A percentile compares a stretch with the other conserved stretches of the same genome.
phyloP scores from a whole-genome alignment of 805 yeast genomes.

The Schizosaccharomyces lindneri region DNA sequence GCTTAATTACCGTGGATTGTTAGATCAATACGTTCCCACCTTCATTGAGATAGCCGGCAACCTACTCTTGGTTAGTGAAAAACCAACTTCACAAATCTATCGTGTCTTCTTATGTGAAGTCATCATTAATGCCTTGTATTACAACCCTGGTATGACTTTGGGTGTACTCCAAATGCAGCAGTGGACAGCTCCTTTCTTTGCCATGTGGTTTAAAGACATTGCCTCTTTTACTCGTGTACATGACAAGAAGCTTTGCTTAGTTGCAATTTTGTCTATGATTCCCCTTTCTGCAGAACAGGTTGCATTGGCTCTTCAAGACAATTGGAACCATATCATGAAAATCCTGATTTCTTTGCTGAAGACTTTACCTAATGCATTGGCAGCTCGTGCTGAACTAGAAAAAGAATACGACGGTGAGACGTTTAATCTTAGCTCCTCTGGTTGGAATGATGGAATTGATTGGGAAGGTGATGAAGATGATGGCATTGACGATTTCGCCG shows the following conservation, averaged over 20 bases:
- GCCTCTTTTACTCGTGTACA: constrained; percentile 40
- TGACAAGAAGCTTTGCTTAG: constrained; percentile 50
- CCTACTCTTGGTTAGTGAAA: constrained; percentile 17
- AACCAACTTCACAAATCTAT: constrained; percentile 14
- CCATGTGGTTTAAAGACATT: constrained; percentile 37
- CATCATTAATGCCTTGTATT: constrained; percentile 35
- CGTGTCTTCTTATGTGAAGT: constrained; percentile 31
- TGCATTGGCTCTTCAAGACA: constrained; percentile 11
- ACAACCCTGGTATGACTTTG: constrained; percentile 32
- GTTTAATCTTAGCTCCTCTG: constrained; percentile 7
- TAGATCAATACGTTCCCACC: constrained; percentile 22
- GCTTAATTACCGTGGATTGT: constrained; percentile 27
- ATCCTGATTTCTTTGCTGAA: constrained; percentile 28
- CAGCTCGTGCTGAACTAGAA: constrained; percentile 32
- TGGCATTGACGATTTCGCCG: constrained; percentile 12
- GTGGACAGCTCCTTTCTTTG: constrained; percentile 27
- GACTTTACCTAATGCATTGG: constrained; percentile 48
- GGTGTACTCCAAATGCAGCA: constrained; percentile 22
- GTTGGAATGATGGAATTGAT: constrained; percentile 6
- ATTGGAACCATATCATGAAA: constrained; percentile 24
- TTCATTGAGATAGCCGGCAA: constrained; percentile 19
- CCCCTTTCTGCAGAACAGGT: constrained; percentile 12
- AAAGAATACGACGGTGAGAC: constrained; percentile 8
- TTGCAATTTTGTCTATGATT: constrained; percentile 36
- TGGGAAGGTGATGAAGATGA: constrained; percentile 13